phyloP scores from a whole-genome alignment of 805 yeast species.

The Candida krabiensis region DNA sequence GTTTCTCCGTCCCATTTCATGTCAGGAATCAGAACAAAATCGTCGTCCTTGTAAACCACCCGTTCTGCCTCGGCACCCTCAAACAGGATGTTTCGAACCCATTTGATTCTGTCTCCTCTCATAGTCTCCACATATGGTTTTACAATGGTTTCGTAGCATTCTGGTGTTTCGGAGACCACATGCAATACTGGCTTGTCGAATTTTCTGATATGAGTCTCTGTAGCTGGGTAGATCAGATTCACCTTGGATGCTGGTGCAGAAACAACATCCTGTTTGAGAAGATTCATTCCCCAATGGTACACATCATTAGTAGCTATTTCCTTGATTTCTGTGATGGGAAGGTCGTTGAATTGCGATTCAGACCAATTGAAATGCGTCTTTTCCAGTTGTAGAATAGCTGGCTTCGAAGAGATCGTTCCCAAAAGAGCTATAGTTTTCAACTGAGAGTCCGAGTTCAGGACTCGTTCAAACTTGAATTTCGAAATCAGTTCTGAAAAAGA shows the following conservation, averaged over 20 bases:
- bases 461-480: constrained; percentile 44
- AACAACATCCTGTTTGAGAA: constrained; percentile 47
- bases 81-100: constrained; percentile 85
- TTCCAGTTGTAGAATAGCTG: constrained; percentile 73
- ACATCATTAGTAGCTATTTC: constrained; percentile 73
- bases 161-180: constrained; percentile 78
- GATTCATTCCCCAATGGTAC: constrained; percentile 75
- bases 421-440: constrained; percentile 64
- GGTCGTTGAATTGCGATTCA: constrained; percentile 19
- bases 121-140: constrained; percentile 74
- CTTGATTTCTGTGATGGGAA: constrained; percentile 24
- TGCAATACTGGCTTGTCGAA: constrained; percentile 61
- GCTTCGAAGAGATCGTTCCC: constrained; percentile 59
- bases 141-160: constrained; percentile 59
- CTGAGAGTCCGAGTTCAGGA: constrained; percentile 62
- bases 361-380: constrained; percentile 60
- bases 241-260: constrained; percentile 62
- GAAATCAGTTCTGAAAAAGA: constrained; percentile 30
- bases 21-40: constrained; percentile 82
- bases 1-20: constrained; percentile 92
- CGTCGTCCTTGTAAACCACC: constrained; percentile 66
- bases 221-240: constrained; percentile 85
- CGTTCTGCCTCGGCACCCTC: constrained; percentile 84
- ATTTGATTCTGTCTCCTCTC: constrained; percentile 75
- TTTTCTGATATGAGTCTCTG: constrained; percentile 78